phyloP scores from a whole-genome alignment of 768 basidiomycete genomes.

The Pluteus cervinus region DNA sequence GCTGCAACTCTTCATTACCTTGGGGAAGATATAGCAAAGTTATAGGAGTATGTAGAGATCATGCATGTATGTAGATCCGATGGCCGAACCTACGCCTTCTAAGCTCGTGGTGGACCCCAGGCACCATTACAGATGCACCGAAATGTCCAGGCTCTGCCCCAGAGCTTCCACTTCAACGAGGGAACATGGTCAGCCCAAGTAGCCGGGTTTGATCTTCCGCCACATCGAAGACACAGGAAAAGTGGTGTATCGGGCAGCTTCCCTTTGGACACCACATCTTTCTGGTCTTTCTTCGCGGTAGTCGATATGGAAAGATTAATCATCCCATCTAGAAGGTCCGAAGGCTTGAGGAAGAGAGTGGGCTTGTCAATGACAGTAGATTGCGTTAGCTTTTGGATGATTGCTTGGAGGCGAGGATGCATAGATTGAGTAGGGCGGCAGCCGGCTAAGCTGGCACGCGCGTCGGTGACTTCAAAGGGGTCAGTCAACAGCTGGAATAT shows the following conservation, averaged over 20 bases:
- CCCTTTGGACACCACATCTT: constrained; percentile 65
- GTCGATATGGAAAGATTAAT: constrained; percentile 36
- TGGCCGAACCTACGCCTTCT: no score
- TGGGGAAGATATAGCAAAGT: constrained; percentile 3
- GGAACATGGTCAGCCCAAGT: constrained; percentile 18
- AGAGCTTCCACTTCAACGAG: constrained; percentile 44
- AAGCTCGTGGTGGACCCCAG: constrained; percentile 34
- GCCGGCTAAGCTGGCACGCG: constrained; percentile 47
- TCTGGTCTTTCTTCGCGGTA: constrained; percentile 27
- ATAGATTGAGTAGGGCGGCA: constrained; percentile 51
- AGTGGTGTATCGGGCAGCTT: constrained; percentile 31
- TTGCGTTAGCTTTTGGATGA: constrained; percentile 39
- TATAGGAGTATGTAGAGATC: not conserved
- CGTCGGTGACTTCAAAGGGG: constrained; percentile 46
- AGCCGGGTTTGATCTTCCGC: constrained; percentile 45
- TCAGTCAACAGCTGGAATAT: no score
- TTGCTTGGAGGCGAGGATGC: constrained; percentile 32
- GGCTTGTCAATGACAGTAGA: constrained; percentile 57
- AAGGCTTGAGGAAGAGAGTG: constrained; percentile 64
- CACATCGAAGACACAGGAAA: constrained; percentile 58
- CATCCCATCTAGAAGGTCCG: constrained; percentile 65
- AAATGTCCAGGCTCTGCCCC: constrained; percentile 56
- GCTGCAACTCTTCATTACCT: constrained; percentile 27
- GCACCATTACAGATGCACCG: constrained; percentile 69
- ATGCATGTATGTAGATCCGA: not conserved